These are phyloP conservation scores for Peronospora destructor DNA, from an alignment of 352 stramenopile genomes.

Conservation along the genomic window DNA sequence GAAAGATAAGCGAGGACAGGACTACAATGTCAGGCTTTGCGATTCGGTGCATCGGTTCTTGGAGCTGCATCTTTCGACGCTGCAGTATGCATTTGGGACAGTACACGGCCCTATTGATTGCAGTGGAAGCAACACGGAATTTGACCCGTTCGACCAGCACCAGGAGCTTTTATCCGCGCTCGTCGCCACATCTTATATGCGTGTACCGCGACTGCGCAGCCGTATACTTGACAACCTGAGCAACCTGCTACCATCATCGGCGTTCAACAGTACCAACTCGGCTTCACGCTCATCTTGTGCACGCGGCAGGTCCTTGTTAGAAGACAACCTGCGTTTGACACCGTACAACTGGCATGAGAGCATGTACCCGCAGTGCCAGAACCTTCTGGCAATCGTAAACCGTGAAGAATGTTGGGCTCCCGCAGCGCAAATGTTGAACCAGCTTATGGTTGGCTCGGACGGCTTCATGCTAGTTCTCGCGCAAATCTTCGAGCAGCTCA, in stretches of 20 bases:
- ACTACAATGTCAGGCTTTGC: slow-evolving; percentile 35
- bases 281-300: slow-evolving; percentile 19
- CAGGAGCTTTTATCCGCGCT: slow-evolving; percentile 38
- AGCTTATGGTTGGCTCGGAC: slow-evolving; percentile 34
- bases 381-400: slow-evolving; percentile 35
- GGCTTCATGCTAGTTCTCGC: slow-evolving; percentile 38
- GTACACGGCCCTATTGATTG: slow-evolving; percentile 19
- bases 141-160: slow-evolving; percentile 24
- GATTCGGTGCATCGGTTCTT: slow-evolving; percentile 45
- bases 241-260: slow-evolving; percentile 18
- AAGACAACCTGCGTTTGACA: slow-evolving; percentile 40
- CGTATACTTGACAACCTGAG: slow-evolving; percentile 44
- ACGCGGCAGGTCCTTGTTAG: slow-evolving; percentile 33
- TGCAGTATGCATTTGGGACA: slow-evolving; percentile 45
- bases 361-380: slow-evolving; percentile 47
- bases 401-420: slow-evolving; percentile 42
- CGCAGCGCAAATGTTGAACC: slow-evolving; percentile 23
- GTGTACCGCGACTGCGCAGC: slow-evolving; percentile 44
- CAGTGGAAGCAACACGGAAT: slow-evolving; percentile 12
- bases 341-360: slow-evolving; percentile 53
- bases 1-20: slow-evolving; percentile 16
- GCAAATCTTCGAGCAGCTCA: slow-evolving; percentile 54
- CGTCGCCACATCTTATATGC: slow-evolving; percentile 45
- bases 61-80: slow-evolving; percentile 52
- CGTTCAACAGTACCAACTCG: slow-evolving; percentile 18